Evolutionary conservation across 345 rosid genomes (phyloP).

Genomic region (Corymbia maculata): DNA sequence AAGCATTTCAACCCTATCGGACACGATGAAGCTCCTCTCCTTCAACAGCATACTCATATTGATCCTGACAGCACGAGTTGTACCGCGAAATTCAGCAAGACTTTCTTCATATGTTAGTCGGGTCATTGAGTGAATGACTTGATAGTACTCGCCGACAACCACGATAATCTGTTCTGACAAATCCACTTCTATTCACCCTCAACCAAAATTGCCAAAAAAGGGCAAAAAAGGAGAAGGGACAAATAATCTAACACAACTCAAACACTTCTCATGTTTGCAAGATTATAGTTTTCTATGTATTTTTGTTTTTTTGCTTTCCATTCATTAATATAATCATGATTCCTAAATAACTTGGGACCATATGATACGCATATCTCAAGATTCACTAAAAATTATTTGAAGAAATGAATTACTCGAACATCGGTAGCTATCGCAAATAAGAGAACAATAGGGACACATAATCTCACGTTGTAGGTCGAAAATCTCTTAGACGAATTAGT

Average conservation of each 20-base stretch:
- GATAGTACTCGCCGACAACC: background rate
- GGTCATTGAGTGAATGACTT: background rate
- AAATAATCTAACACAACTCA: background rate
- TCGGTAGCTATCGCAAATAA: background rate
- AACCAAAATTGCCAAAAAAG: background rate
- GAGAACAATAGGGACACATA: rapidly evolving
- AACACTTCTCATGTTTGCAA: background rate
- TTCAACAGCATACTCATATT: background rate
- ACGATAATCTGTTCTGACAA: background rate
- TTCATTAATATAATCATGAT: background rate
- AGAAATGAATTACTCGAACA: background rate
- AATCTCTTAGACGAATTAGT: rapidly evolving
- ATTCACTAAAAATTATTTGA: background rate
- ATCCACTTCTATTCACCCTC: background rate
- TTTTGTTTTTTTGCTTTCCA: background rate
- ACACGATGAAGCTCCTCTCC: background rate
- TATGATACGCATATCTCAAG: background rate
- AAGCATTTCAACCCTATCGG: background rate
- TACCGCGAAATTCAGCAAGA: background rate
- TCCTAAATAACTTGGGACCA: background rate
- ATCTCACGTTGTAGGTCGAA: background rate
- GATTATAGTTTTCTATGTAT: too few relatives aligned
- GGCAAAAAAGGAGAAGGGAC: background rate
- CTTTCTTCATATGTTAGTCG: background rate
- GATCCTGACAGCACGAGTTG: background rate